Evolutionary conservation across 1,284 basidiomycete genomes (phyloP).

Genomic region (Vanrija humicola): DNA sequence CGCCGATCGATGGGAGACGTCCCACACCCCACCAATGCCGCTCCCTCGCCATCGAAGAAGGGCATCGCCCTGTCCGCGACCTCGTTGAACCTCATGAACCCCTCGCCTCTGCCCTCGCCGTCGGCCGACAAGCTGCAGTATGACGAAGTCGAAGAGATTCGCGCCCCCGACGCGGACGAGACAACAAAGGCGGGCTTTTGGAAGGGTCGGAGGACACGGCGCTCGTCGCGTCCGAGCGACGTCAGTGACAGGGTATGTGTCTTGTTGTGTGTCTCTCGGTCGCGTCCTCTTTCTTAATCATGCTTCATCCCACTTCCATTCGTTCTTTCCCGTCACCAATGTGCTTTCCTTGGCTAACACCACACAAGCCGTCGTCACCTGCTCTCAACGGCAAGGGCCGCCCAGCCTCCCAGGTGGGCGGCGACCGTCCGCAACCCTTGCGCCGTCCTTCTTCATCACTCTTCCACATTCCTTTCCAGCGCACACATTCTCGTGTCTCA

Average conservation of each 20-base stretch:
- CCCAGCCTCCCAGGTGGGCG: not conserved
- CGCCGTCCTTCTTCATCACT: constrained; percentile 36
- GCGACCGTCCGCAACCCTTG: not conserved
- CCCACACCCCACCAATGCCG: too few species aligned
- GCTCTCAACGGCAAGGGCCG: not conserved
- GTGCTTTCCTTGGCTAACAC: too few species aligned
- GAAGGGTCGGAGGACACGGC: too few species aligned
- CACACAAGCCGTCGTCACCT: too few species aligned
- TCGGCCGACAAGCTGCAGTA: not conserved
- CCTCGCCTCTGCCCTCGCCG: too few species aligned
- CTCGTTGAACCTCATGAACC: too few species aligned
- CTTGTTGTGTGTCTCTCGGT: not conserved
- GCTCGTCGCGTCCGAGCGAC: not conserved
- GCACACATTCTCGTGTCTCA: constrained; percentile 31
- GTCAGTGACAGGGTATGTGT: constrained; percentile 2
- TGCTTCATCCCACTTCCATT: too few species aligned
- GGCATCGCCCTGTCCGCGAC: too few species aligned
- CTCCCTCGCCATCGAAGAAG: too few species aligned
- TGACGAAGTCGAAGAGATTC: constrained; percentile 13
- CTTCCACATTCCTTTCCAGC: constrained; percentile 35
- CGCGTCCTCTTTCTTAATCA: too few species aligned
- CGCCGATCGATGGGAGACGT: too few species aligned
- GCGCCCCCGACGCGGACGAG: constrained; percentile 3
- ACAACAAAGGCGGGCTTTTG: too few species aligned
- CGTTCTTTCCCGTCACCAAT: not conserved